Evolutionary conservation across 2,329 filamentous ascomycete species (phyloP).

Genomic region (Diplodia sapinea): DNA sequence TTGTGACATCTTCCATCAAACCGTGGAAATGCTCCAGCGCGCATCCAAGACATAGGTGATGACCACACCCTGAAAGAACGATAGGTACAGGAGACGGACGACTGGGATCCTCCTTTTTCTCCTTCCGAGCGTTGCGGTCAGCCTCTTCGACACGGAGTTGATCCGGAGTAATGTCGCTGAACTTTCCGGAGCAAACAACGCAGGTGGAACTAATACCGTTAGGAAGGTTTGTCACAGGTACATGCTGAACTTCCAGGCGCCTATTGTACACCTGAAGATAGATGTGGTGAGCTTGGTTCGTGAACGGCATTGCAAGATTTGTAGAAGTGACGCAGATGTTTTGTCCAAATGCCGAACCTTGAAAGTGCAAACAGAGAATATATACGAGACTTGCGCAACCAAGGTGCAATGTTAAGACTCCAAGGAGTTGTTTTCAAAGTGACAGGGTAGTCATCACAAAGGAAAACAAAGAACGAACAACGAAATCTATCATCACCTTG

Average conservation of each 20-base stretch:
- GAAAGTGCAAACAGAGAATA: not conserved
- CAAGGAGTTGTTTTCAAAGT: not conserved
- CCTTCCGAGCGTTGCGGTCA: not conserved
- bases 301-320: not conserved
- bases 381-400: not conserved
- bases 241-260: conserved; percentile 11
- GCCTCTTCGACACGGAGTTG: conserved; percentile 7
- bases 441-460: too few species aligned
- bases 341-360: not conserved
- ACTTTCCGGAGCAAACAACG: not conserved
- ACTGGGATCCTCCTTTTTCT: not conserved
- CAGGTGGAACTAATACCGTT: conserved; percentile 5
- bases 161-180: not conserved
- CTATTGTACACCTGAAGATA: conserved; percentile 13
- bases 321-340: not conserved
- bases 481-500: too few species aligned
- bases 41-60: conserved; percentile 9
- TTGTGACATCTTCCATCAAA: conserved; percentile 1
- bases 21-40: conserved; percentile 9
- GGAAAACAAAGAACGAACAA: not conserved
- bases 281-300: not conserved
- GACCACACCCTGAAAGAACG: not conserved
- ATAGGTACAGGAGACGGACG: not conserved
- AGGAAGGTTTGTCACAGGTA: not conserved
- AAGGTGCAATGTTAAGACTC: not conserved